phyloP scores from a whole-genome alignment of 805 yeast species.

The Starmerella asiatica region DNA sequence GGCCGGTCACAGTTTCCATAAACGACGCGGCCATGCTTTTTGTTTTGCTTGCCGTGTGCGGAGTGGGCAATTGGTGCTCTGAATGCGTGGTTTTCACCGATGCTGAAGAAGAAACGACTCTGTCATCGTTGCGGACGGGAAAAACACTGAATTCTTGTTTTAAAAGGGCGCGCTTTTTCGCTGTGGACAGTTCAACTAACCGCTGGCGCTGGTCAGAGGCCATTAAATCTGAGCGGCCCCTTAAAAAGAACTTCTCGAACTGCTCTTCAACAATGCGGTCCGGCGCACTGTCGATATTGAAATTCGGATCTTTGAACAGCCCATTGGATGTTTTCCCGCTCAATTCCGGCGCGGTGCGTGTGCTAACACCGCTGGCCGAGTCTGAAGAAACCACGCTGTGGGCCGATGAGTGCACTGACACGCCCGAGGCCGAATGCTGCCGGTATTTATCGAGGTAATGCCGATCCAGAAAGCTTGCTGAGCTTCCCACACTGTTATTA shows the following conservation, averaged over 20 bases:
- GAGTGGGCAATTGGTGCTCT: not conserved
- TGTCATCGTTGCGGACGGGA: not conserved
- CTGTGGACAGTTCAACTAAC: slow-evolving; percentile 2
- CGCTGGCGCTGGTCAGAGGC: slow-evolving; percentile 3
- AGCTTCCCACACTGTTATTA: not conserved
- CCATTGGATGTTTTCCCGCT: not conserved
- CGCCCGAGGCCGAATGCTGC: not conserved
- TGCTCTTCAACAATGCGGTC: slow-evolving; percentile 9
- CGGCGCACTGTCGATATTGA: slow-evolving; percentile 6
- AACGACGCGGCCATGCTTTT: slow-evolving; percentile 3
- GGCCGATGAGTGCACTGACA: not conserved
- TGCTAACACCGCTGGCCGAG: not conserved
- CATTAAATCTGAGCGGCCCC: slow-evolving; percentile 1
- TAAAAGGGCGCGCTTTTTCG: slow-evolving; percentile 9
- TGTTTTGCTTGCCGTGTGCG: not conserved
- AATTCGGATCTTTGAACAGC: slow-evolving; percentile 1
- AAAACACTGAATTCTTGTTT: slow-evolving; percentile 2
- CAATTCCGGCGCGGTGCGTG: not conserved
- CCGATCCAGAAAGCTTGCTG: not conserved
- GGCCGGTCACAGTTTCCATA: slow-evolving; percentile 9
- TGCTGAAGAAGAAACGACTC: not conserved
- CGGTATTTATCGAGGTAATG: not conserved
- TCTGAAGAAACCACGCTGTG: not conserved
- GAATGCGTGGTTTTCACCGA: slow-evolving; percentile 3
- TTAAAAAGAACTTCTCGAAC: slow-evolving; percentile 6